Evolutionary conservation across 306 rosid genomes (phyloP).

Genomic region (Carpinus fangiana): DNA sequence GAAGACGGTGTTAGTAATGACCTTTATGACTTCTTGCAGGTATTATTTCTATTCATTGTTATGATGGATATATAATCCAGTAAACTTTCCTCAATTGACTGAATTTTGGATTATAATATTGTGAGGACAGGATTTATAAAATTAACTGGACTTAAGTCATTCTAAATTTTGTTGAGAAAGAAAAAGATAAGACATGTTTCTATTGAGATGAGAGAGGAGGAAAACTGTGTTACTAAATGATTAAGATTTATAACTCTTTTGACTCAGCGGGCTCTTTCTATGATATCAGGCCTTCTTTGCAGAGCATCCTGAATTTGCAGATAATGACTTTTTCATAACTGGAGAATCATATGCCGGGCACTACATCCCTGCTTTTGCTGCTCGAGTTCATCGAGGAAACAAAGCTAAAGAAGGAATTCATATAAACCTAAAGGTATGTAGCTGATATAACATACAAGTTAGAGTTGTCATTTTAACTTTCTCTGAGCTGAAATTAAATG

Average conservation of each 20-base stretch:
- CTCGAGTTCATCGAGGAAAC: constrained; percentile 89
- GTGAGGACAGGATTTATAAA: background rate
- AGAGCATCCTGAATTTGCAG: constrained; percentile 74
- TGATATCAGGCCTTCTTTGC: constrained; percentile 72
- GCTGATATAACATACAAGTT: constrained; percentile 10
- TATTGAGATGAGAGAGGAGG: background rate
- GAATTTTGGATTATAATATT: constrained; percentile 6
- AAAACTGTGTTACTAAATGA: background rate
- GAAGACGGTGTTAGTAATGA: constrained; percentile 90
- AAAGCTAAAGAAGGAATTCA: constrained; percentile 93
- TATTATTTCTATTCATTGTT: constrained; percentile 28
- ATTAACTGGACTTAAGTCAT: background rate
- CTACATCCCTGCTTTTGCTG: constrained; percentile 97
- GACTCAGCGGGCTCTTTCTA: constrained; percentile 19
- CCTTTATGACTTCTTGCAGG: constrained; percentile 91
- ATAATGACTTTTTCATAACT: constrained; percentile 85
- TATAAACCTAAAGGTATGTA: constrained; percentile 81
- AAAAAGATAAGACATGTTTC: background rate
- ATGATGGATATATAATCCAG: background rate
- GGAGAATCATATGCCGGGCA: constrained; percentile 99
- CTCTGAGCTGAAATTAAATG: constrained; percentile 7
- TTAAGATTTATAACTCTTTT: constrained; percentile 8
- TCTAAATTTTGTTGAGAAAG: background rate
- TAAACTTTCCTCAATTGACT: constrained; percentile 15
- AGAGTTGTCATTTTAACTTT: constrained; percentile 4